A percentile compares a stretch with the other conserved stretches of the same genome.
phyloP scores from a whole-genome alignment of 202 grass and related monocot genomes.

The Schoenoplectus tabernaemontani region DNA sequence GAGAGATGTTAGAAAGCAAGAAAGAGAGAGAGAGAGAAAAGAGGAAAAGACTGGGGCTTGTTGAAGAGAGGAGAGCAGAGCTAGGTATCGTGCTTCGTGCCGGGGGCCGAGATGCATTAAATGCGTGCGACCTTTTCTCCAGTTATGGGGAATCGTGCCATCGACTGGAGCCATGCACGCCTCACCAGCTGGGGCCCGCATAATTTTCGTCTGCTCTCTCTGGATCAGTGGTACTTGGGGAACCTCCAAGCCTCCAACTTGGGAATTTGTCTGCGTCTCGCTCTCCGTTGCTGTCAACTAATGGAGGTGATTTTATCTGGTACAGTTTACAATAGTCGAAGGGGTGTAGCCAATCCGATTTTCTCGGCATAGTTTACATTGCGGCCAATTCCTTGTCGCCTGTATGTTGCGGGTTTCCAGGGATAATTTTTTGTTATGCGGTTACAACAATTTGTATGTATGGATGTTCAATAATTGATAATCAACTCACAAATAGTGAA shows the following conservation, averaged over 20 bases:
- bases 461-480: neutral
- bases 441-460: neutral
- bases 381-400: neutral
- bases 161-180: slow-evolving; percentile 29
- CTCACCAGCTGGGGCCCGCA: slow-evolving; percentile 6
- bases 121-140: slow-evolving; percentile 20
- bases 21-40: slow-evolving; percentile 6
- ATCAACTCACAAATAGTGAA: neutral
- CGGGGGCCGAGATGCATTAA: slow-evolving; percentile 18
- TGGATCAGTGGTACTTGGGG: neutral
- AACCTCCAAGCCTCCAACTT: neutral
- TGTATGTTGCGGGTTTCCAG: neutral
- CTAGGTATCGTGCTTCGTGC: slow-evolving; percentile 33
- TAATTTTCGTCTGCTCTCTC: neutral
- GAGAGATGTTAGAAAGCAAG: neutral
- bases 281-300: neutral
- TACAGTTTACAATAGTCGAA: neutral
- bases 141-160: slow-evolving; percentile 19
- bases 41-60: slow-evolving; percentile 1
- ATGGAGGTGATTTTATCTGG: neutral
- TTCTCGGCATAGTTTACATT: no score
- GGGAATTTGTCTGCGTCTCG: neutral
- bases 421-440: neutral
- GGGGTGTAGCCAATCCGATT: neutral
- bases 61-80: neutral